Evolutionary conservation across 2,329 filamentous ascomycete species (phyloP).

Genomic region (Coniella vitis): DNA sequence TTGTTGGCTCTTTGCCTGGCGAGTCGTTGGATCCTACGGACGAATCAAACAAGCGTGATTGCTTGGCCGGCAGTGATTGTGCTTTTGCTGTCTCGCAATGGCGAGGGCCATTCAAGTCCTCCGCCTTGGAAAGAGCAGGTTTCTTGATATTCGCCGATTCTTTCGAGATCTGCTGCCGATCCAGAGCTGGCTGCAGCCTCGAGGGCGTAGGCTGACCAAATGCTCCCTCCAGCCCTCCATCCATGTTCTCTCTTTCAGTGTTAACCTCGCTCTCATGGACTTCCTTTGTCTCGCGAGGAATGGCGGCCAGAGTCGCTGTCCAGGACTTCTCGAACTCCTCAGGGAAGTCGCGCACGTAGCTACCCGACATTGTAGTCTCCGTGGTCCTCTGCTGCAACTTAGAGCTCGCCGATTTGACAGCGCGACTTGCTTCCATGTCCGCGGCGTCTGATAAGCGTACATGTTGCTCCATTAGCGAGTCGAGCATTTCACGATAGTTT

Average conservation of each 20-base stretch:
- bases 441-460: slow-evolving; percentile 24
- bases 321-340: slow-evolving; percentile 42
- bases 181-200: slow-evolving; percentile 21
- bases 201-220: not conserved
- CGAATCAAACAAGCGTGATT: no score
- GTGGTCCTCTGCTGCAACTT: not conserved
- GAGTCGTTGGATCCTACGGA: not conserved
- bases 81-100: no score
- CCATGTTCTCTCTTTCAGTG: slow-evolving; percentile 7
- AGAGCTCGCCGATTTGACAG: slow-evolving; percentile 19
- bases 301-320: slow-evolving; percentile 21
- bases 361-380: slow-evolving; percentile 34
- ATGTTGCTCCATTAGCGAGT: slow-evolving; percentile 24
- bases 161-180: slow-evolving; percentile 17
- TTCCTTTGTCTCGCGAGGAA: slow-evolving; percentile 7
- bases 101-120: no score
- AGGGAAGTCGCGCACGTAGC: slow-evolving; percentile 44
- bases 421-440: slow-evolving; percentile 22
- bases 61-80: slow-evolving; percentile 10
- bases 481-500: slow-evolving; percentile 22
- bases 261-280: not conserved
- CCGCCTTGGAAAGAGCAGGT: slow-evolving; percentile 37
- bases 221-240: slow-evolving; percentile 12
- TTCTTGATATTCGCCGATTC: slow-evolving; percentile 13
- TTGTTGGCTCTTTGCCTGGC: slow-evolving; percentile 13